phyloP scores from a whole-genome alignment of 164 flowering plant species.

The Hamamelis virginiana region DNA sequence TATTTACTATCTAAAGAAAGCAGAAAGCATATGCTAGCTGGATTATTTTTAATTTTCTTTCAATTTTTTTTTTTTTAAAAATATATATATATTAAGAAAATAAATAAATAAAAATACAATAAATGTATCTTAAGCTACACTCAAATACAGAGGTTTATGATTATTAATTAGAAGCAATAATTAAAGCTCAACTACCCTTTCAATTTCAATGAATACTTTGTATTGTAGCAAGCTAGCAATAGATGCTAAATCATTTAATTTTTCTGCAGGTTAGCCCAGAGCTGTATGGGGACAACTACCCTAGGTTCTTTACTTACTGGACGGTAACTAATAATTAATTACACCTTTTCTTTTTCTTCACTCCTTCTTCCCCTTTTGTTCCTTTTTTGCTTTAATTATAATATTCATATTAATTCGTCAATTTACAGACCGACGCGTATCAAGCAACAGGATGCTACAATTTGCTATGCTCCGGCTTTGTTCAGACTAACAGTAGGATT shows the following conservation, averaged over 20 bases:
- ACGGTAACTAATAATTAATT: conserved; percentile 54
- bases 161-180: conserved; percentile 10
- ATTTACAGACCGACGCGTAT: conserved; percentile 79
- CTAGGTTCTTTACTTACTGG: conserved; percentile 97
- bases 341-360: background rate
- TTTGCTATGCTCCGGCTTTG: conserved; percentile 91
- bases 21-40: too few relatives aligned
- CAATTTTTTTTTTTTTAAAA: too few relatives aligned
- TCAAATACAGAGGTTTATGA: background rate
- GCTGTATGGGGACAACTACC: conserved; percentile 84
- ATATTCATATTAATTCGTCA: background rate
- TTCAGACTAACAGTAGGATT: conserved; percentile 76
- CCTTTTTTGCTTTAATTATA: background rate
- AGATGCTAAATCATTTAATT: conserved; percentile 23
- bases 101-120: too few relatives aligned
- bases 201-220: conserved; percentile 10
- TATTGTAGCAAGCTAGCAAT: background rate
- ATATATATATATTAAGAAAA: too few relatives aligned
- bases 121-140: too few relatives aligned
- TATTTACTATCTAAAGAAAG: too few relatives aligned
- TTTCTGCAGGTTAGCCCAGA: conserved; percentile 87
- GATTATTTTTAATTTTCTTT: too few relatives aligned
- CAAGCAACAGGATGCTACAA: conserved; percentile 96
- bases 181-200: conserved; percentile 28
- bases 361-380: background rate